A percentile compares a stretch with the other conserved stretches of the same genome.
These are phyloP conservation scores for Acanthamoeba lenticulata DNA, from an alignment of 208 protist genomes.

Conservation along the genomic window DNA sequence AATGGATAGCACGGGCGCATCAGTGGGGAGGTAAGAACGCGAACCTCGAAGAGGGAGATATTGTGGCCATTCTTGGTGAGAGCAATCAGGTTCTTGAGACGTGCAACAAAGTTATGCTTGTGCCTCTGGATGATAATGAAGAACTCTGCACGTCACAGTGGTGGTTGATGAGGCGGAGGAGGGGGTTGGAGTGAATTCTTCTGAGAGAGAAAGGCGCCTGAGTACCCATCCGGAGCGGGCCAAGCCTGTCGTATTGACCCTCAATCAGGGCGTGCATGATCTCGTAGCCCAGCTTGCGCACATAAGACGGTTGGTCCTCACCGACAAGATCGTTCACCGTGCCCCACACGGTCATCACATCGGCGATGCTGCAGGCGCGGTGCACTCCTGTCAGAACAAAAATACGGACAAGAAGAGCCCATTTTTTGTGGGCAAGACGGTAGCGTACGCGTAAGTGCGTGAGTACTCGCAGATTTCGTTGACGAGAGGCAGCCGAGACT, in stretches of 20 bases:
- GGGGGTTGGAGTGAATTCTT: no score
- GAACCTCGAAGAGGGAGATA: slow-evolving; percentile 41
- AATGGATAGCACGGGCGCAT: no score
- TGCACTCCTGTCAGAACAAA: neutral
- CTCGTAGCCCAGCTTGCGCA: slow-evolving; percentile 7
- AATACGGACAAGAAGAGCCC: neutral
- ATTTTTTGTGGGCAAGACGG: neutral
- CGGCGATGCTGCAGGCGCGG: slow-evolving; percentile 1
- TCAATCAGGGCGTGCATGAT: slow-evolving; percentile 58
- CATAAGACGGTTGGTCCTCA: slow-evolving; percentile 47
- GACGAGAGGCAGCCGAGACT: slow-evolving; percentile 14
- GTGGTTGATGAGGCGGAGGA: neutral
- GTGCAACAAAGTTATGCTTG: neutral
- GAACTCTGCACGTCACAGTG: slow-evolving; percentile 1
- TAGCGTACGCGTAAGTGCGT: slow-evolving; percentile 5
- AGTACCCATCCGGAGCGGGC: slow-evolving; percentile 43
- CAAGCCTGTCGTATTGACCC: slow-evolving; percentile 21
- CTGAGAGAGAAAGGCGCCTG: neutral
- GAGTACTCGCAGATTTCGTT: slow-evolving; percentile 59
- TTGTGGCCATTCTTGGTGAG: slow-evolving; percentile 62
- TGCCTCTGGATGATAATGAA: slow-evolving; percentile 36
- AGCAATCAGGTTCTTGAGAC: neutral
- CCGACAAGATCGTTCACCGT: slow-evolving; percentile 54
- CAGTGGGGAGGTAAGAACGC: no score
- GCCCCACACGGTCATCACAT: slow-evolving; percentile 52